Conservation (phyloP, 305 asterid species). For the Fraxinus nigra region DNA sequence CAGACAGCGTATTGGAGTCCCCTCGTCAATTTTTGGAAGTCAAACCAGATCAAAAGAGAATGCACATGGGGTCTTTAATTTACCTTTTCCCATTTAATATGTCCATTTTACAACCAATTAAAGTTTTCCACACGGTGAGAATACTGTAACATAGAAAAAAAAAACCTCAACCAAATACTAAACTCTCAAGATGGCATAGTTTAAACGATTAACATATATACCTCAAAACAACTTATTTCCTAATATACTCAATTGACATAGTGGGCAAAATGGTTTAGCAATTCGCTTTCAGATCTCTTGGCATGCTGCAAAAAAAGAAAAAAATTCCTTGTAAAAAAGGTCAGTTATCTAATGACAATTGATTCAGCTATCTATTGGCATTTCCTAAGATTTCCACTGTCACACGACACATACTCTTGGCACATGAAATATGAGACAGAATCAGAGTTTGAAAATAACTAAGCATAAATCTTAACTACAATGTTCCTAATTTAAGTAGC, state of each 20-base stretch:
- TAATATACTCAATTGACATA: background rate
- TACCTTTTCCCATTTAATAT: background rate
- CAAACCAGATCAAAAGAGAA: background rate
- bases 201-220: background rate
- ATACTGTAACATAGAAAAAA: background rate
- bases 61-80: background rate
- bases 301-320: background rate
- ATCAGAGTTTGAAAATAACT: background rate
- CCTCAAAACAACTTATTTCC: background rate
- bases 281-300: background rate
- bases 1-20: background rate
- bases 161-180: background rate
- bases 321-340: background rate
- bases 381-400: background rate
- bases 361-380: background rate
- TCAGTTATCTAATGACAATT: background rate
- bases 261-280: constrained; percentile 5
- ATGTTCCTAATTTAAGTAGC: background rate
- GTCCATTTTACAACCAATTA: background rate
- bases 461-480: background rate
- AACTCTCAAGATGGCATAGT: background rate
- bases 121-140: background rate
- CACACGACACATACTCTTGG: background rate
- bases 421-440: background rate
- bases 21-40: background rate